Evolutionary conservation across 768 basidiomycete species (phyloP).

Genomic region (Clavulina sp.): DNA sequence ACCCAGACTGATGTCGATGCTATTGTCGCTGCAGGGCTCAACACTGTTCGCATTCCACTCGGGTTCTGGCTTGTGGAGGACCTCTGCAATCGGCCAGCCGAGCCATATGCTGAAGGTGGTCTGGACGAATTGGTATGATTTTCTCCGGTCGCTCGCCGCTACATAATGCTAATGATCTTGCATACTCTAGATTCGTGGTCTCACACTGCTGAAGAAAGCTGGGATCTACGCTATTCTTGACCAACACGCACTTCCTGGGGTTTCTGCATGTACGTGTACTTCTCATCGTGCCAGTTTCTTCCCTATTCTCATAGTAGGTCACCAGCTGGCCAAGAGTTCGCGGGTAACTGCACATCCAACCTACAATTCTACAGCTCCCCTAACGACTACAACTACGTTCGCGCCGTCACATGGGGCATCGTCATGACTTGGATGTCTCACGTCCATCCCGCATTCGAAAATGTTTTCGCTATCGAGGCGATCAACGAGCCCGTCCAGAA

Average conservation of each 20-base stretch:
- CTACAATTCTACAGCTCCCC: slow-evolving; percentile 51
- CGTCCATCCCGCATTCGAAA: slow-evolving; percentile 43
- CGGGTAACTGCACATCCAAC: slow-evolving; percentile 47
- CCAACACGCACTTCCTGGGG: slow-evolving; percentile 57
- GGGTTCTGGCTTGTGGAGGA: slow-evolving; percentile 71
- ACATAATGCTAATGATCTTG: too few relatives aligned
- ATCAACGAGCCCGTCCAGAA: slow-evolving; percentile 67
- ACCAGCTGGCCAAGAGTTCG: slow-evolving; percentile 40
- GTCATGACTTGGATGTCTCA: slow-evolving; percentile 62
- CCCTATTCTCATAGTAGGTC: not conserved
- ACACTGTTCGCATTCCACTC: slow-evolving; percentile 65
- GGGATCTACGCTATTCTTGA: slow-evolving; percentile 44
- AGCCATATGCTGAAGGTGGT: slow-evolving; percentile 55
- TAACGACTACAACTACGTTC: slow-evolving; percentile 61
- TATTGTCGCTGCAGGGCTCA: slow-evolving; percentile 40
- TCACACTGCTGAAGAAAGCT: slow-evolving; percentile 38
- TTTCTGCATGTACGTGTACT: slow-evolving; percentile 23
- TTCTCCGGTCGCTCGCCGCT: too few relatives aligned
- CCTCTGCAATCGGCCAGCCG: slow-evolving; percentile 40
- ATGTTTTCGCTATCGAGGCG: slow-evolving; percentile 55
- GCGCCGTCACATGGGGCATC: slow-evolving; percentile 54
- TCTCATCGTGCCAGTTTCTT: not conserved
- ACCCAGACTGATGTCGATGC: slow-evolving; percentile 38
- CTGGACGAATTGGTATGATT: slow-evolving; percentile 38
- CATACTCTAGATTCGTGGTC: slow-evolving; percentile 38